A percentile compares a stretch with the other conserved stretches of the same genome.
Conservation (phyloP, 2,329 filamentous ascomycete genomes). For the Aotearoamyces nothofagi region DNA sequence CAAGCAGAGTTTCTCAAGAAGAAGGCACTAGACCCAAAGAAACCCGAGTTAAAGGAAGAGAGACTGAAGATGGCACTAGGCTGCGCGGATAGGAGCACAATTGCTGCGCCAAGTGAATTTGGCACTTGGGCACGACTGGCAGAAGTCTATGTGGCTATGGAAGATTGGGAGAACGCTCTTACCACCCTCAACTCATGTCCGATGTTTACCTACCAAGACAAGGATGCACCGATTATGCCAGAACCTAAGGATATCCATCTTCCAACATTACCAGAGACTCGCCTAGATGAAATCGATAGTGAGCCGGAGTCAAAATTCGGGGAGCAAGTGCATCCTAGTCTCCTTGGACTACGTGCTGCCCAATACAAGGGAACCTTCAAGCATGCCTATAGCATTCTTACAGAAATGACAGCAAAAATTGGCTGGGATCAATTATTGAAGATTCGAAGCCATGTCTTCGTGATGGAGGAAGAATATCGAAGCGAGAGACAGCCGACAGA, state of each 20-base stretch:
- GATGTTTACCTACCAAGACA: conserved; percentile 99
- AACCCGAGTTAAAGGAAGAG: conserved; percentile 40
- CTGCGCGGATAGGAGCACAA: conserved; percentile 86
- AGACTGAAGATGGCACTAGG: conserved; percentile 77
- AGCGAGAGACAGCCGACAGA: conserved; percentile 59
- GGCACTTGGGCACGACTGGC: conserved; percentile 90
- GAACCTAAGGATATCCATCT: conserved; percentile 79
- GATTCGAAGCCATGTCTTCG: conserved; percentile 92
- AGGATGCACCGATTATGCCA: conserved; percentile 88
- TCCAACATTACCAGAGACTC: conserved; percentile 74
- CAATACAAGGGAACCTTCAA: conserved; percentile 91
- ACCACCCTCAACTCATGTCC: conserved; percentile 95
- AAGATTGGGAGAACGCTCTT: conserved; percentile 92
- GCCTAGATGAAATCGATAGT: conserved; percentile 92
- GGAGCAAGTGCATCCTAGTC: conserved; percentile 75
- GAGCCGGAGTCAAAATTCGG: conserved; percentile 66
- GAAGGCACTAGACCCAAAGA: conserved; percentile 50
- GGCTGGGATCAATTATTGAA: conserved; percentile 94
- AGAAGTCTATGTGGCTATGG: conserved; percentile 84
- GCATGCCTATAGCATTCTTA: conserved; percentile 85
- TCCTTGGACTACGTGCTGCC: conserved; percentile 74
- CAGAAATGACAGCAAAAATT: conserved; percentile 90
- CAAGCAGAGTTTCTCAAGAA: conserved; percentile 84
- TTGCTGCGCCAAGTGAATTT: conserved; percentile 92
- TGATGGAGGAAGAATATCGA: conserved; percentile 98